These are phyloP conservation scores for Nicotiana undulata DNA, from an alignment of 257 asterid genomes.

Conservation along the genomic window DNA sequence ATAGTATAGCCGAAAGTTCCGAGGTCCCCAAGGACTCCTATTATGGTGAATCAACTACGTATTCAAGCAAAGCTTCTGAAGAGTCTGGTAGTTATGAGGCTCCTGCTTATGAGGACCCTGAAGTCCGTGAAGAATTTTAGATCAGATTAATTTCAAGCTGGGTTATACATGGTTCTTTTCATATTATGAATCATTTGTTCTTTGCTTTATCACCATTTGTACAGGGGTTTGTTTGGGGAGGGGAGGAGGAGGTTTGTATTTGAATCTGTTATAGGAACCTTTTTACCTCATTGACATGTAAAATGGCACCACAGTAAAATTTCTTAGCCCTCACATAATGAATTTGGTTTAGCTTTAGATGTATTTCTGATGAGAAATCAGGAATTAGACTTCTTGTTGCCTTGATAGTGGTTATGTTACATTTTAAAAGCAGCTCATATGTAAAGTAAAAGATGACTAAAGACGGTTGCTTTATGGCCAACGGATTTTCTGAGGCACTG, in stretches of 20 bases:
- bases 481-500: not conserved
- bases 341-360: not conserved
- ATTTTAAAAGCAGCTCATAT: not conserved
- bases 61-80: conserved; percentile 17
- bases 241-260: not conserved
- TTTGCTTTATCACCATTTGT: not conserved
- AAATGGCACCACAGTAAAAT: not conserved
- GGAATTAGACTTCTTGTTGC: not conserved
- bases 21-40: conserved; percentile 14
- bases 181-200: not conserved
- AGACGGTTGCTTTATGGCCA: not conserved
- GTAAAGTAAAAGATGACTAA: not conserved
- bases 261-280: not conserved
- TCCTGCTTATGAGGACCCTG: conserved; percentile 33
- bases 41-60: conserved; percentile 3
- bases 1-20: conserved; percentile 21
- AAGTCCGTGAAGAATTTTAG: conserved; percentile 52
- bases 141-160: conserved; percentile 18
- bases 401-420: not conserved
- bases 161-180: not conserved
- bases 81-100: conserved; percentile 35
- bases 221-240: not conserved
- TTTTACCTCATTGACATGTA: not conserved
- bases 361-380: not conserved
- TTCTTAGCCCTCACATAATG: not conserved